Percentiles rank a stretch among this genome's conserved stretches.
Evolutionary conservation across 1,139 yeast genomes (phyloP).

Genomic region (Suzukiozyma palmioleophila): DNA sequence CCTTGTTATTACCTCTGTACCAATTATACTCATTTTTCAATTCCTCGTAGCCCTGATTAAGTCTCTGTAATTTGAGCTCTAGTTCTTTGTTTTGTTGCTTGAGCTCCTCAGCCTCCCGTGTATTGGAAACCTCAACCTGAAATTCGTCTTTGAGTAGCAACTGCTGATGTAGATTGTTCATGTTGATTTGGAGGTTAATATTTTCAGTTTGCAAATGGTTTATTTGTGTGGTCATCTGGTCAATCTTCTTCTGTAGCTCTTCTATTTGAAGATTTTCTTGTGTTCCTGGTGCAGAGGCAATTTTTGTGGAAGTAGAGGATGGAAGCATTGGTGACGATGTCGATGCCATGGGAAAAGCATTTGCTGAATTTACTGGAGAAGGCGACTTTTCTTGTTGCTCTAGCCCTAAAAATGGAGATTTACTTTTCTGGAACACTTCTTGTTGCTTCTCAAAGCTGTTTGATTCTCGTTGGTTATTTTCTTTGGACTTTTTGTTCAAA

Average conservation of each 20-base stretch:
- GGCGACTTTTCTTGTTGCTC: background rate
- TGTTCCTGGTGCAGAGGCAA: background rate
- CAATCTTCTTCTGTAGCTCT: background rate
- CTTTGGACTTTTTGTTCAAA: background rate
- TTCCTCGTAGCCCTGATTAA: constrained; percentile 1
- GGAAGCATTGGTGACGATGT: background rate
- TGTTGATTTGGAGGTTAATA: background rate
- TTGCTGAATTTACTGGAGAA: background rate
- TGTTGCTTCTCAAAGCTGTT: background rate
- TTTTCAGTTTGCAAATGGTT: constrained; percentile 1
- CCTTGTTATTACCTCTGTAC: background rate
- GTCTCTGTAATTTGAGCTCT: background rate
- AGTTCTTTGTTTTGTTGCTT: background rate
- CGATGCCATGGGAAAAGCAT: background rate
- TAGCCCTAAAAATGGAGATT: background rate
- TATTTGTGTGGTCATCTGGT: background rate
- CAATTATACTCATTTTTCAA: constrained; percentile 3
- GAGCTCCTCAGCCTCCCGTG: background rate
- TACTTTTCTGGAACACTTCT: background rate
- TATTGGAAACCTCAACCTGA: background rate
- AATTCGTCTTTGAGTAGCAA: constrained; percentile 1
- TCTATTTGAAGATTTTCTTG: background rate
- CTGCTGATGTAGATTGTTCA: constrained; percentile 2
- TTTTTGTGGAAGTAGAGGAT: background rate
- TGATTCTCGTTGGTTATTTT: background rate